These are phyloP conservation scores for Mycocentrospora acerina DNA, from an alignment of 2,329 filamentous ascomycete species.

Conservation along the genomic window DNA sequence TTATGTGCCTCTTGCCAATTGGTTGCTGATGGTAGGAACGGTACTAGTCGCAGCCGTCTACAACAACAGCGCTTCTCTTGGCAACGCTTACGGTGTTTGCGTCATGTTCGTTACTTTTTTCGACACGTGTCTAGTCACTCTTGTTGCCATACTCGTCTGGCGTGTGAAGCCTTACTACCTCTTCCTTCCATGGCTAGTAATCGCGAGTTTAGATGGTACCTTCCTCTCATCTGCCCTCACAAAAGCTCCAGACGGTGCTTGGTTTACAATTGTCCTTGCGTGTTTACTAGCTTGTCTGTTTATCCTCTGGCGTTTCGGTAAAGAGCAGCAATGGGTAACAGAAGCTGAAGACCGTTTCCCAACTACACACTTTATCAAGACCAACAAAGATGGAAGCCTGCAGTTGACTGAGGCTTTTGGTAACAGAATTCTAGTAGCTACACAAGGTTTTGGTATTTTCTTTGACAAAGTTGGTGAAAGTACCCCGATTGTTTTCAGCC, in stretches of 20 bases:
- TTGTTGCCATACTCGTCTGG: slow-evolving; percentile 75
- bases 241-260: slow-evolving; percentile 75
- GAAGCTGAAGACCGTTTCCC: slow-evolving; percentile 61
- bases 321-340: slow-evolving; percentile 73
- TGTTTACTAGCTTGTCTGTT: slow-evolving; percentile 65
- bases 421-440: slow-evolving; percentile 28
- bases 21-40: slow-evolving; percentile 73
- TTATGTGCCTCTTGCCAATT: slow-evolving; percentile 75
- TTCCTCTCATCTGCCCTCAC: slow-evolving; percentile 69
- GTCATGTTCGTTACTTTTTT: slow-evolving; percentile 81
- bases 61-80: slow-evolving; percentile 64
- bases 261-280: slow-evolving; percentile 72
- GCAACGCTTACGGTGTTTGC: slow-evolving; percentile 76
- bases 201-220: slow-evolving; percentile 66
- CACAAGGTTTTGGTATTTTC: slow-evolving; percentile 68
- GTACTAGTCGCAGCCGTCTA: slow-evolving; percentile 73
- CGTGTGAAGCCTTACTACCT: slow-evolving; percentile 62
- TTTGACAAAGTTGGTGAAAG: slow-evolving; percentile 74
- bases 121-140: slow-evolving; percentile 71
- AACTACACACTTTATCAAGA: slow-evolving; percentile 49
- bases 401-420: slow-evolving; percentile 46
- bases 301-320: slow-evolving; percentile 76
- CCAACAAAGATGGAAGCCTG: slow-evolving; percentile 31
- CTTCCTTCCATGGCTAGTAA: slow-evolving; percentile 61
- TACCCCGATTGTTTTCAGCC: slow-evolving; percentile 67